Conservation (phyloP, 805 yeast genomes). For the Brettanomyces bruxellensis region DNA sequence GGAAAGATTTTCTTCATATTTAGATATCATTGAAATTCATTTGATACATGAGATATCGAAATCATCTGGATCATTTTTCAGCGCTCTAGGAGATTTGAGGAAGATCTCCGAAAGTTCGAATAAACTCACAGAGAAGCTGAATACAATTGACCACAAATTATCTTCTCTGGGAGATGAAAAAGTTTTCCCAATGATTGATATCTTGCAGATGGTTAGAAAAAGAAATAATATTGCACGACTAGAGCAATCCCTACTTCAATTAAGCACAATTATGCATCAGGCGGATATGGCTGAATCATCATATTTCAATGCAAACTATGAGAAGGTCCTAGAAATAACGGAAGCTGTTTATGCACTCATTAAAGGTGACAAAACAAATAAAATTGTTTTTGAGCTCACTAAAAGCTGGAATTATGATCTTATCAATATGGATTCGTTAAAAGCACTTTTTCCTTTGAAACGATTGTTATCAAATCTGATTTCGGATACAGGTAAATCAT, state of each 20-base stretch:
- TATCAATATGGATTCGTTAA: constrained; percentile 33
- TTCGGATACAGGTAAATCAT: constrained; percentile 61
- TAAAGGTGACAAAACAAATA: constrained; percentile 36
- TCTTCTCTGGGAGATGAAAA: constrained; percentile 37
- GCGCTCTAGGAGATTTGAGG: constrained; percentile 72
- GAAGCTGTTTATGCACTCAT: constrained; percentile 50
- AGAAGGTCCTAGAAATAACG: constrained; percentile 47
- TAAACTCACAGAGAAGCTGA: constrained; percentile 38
- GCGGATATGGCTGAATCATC: constrained; percentile 41
- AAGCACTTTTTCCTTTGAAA: constrained; percentile 42
- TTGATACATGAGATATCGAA: constrained; percentile 74
- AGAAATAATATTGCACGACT: constrained; percentile 51
- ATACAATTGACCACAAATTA: constrained; percentile 37
- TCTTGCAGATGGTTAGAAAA: constrained; percentile 40
- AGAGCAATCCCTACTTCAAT: constrained; percentile 53
- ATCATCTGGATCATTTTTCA: constrained; percentile 78
- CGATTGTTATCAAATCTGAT: constrained; percentile 48
- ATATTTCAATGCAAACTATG: constrained; percentile 36
- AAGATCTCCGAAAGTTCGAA: constrained; percentile 48
- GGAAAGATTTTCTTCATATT: constrained; percentile 70
- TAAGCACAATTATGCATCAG: constrained; percentile 35
- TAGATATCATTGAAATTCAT: constrained; percentile 78
- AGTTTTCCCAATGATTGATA: constrained; percentile 40
- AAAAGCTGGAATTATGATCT: constrained; percentile 37
- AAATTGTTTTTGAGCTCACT: constrained; percentile 22